Conservation (phyloP, 2,329 filamentous ascomycete species). For the Pyrenochaeta sp. region DNA sequence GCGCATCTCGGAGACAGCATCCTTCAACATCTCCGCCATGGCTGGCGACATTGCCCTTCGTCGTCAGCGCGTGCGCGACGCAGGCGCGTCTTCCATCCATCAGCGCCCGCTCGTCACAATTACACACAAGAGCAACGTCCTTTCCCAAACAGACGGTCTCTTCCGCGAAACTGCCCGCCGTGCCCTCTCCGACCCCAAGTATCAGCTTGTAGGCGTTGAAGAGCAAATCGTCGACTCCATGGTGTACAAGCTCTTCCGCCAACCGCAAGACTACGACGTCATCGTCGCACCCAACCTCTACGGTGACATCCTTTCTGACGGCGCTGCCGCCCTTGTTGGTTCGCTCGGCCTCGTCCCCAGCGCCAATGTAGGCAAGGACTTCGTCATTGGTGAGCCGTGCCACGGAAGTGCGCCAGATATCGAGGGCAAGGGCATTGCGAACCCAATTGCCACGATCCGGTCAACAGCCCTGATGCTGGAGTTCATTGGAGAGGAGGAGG, state of each 20-base stretch:
- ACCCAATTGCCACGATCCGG: slow-evolving; percentile 93
- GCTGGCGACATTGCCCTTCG: slow-evolving; percentile 93
- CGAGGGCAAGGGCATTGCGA: slow-evolving; percentile 89
- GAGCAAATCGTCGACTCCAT: slow-evolving; percentile 99
- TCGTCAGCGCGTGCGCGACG: slow-evolving; percentile 79
- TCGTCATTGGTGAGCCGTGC: slow-evolving; percentile 97
- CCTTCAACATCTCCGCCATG: slow-evolving; percentile 86
- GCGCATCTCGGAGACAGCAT: slow-evolving; percentile 88
- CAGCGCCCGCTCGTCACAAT: slow-evolving; percentile 82
- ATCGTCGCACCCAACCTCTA: slow-evolving; percentile 98
- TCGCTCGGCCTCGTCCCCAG: slow-evolving; percentile 90
- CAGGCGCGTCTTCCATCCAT: slow-evolving; percentile 68
- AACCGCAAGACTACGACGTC: slow-evolving; percentile 94
- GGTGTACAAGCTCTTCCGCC: slow-evolving; percentile 99
- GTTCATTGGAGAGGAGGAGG: slow-evolving; percentile 86
- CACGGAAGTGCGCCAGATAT: slow-evolving; percentile 97
- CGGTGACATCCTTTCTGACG: slow-evolving; percentile 95
- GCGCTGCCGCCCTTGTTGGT: slow-evolving; percentile 91
- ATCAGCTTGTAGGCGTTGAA: slow-evolving; percentile 74
- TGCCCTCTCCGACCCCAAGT: slow-evolving; percentile 73
- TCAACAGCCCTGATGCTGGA: slow-evolving; percentile 95
- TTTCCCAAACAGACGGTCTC: slow-evolving; percentile 94
- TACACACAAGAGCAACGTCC: slow-evolving; percentile 98
- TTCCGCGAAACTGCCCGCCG: slow-evolving; percentile 83
- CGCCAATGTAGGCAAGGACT: slow-evolving; percentile 92